These are phyloP conservation scores for Luvunga scandens DNA, from an alignment of 345 rosid genomes.

Conservation along the genomic window DNA sequence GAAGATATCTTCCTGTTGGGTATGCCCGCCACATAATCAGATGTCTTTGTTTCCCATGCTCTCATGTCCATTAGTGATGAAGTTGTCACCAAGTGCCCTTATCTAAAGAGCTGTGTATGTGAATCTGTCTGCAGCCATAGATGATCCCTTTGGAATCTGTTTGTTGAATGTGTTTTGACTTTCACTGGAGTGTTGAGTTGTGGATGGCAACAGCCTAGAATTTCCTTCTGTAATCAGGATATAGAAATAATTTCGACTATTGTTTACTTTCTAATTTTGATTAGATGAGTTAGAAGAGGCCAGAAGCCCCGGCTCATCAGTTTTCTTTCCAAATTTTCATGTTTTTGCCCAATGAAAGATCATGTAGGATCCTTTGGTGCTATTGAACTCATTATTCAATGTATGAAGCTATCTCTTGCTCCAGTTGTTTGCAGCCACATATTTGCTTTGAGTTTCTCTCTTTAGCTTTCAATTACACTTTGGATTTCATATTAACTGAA, in stretches of 20 bases:
- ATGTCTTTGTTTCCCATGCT: slow-evolving; percentile 9
- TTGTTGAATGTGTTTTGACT: slow-evolving; percentile 8
- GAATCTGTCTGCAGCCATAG: slow-evolving; percentile 30
- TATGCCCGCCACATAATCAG: slow-evolving; percentile 25
- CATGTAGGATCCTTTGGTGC: slow-evolving; percentile 19
- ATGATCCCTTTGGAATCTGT: slow-evolving; percentile 13
- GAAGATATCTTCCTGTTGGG: slow-evolving; percentile 41
- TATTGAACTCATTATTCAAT: slow-evolving; percentile 13
- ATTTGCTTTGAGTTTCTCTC: neutral
- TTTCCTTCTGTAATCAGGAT: slow-evolving; percentile 10
- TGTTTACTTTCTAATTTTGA: slow-evolving; percentile 18
- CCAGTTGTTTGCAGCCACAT: neutral
- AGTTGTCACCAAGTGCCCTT: neutral
- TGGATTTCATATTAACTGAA: neutral
- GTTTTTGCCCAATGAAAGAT: neutral
- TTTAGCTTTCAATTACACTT: neutral
- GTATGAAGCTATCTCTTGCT: neutral
- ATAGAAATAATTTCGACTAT: slow-evolving; percentile 13
- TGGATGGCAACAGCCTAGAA: slow-evolving; percentile 24
- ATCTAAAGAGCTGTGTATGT: slow-evolving; percentile 29
- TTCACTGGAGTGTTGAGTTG: slow-evolving; percentile 14
- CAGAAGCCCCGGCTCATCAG: slow-evolving; percentile 41
- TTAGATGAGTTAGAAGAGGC: slow-evolving; percentile 50
- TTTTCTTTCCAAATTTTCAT: slow-evolving; percentile 13
- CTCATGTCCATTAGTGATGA: neutral